Base-by-base conservation (phyloP, 2,329 filamentous ascomycete species). In the Elsinoe necatrix region DNA sequence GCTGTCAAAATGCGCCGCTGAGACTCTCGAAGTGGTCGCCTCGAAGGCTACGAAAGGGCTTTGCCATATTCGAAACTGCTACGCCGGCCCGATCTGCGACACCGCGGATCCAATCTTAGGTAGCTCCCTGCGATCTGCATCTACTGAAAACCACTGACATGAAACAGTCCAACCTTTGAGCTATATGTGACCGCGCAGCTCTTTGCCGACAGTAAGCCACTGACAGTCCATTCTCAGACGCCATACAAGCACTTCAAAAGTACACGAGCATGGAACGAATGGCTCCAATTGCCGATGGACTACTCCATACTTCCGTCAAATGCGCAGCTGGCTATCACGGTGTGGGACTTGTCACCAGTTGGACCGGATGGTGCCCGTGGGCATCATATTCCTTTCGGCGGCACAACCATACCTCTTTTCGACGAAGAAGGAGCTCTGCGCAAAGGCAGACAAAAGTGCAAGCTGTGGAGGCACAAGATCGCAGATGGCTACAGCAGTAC, bases 181-280 rank as follows among this genome's bases (percentile, higher is more conserved):
- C 84, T 98, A 48, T 96, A 92, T 67, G 85, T 95, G 50, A 96
- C 91, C 0, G 87, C 86, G 7, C 93, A 97, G 71, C 80, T 97
- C 65, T 98, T 92, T 86, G 89, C 91, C 11, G 90, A 95, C 65
- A 96, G 91, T 25, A 98, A 98, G 69, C 90, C 92, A 34, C 75
- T 98, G 63, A 95, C 91, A 0, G 88, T 97, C 1, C 87, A 90
- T 0, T 81, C 95, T 9, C 92, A 97, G 70, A 98, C 93, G 2
- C 81, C 89, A 21, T 97, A 97, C 73, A 95, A 90, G 67, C 76
- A 89, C 6, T 97, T 98, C 69, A 89, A 90, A 68, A 80, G 80
- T 34, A 83, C 67, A 29, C 71, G 75, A 58, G 84, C 83, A 67
- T 96, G 93, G 93, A 95, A 95, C 68, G 92, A 97, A 74, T 98